phyloP scores from a whole-genome alignment of 139 green algal species.

The Volvox reticuliferus region DNA sequence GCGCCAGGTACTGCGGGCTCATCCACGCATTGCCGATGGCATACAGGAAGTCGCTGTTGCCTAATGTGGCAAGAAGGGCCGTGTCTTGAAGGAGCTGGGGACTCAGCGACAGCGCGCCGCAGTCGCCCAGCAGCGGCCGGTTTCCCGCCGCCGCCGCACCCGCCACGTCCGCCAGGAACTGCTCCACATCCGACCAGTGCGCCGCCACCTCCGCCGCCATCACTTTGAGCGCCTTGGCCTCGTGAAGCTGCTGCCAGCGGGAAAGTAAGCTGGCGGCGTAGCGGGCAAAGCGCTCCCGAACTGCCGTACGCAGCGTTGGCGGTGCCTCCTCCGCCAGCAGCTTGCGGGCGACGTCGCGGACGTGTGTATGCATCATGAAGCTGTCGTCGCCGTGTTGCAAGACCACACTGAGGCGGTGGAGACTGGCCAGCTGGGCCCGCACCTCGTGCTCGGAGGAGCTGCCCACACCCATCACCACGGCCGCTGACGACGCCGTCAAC shows the following conservation, averaged over 20 bases:
- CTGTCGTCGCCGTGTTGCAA: slow-evolving; percentile 10
- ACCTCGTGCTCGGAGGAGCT: not conserved
- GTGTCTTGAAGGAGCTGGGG: not conserved
- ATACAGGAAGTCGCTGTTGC: slow-evolving; percentile 16
- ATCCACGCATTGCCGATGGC: slow-evolving; percentile 11
- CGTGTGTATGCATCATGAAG: not conserved
- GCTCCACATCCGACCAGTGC: slow-evolving; percentile 17
- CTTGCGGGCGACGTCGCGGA: not conserved
- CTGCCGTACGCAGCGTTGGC: not conserved
- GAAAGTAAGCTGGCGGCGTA: not conserved
- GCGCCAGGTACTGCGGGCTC: not conserved
- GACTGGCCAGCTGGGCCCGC: not conserved
- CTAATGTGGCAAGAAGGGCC: not conserved
- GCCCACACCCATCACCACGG: not conserved
- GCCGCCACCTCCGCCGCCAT: slow-evolving; percentile 16
- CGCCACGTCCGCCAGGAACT: slow-evolving; percentile 21
- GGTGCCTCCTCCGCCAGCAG: slow-evolving; percentile 15
- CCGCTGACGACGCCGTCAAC: not conserved
- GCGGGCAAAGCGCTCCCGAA: slow-evolving; percentile 14
- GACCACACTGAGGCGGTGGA: not conserved
- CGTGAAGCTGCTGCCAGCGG: slow-evolving; percentile 14
- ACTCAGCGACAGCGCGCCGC: not conserved
- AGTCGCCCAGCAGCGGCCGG: not conserved
- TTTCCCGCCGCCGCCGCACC: not conserved
- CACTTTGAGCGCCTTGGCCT: not conserved